Evolutionary conservation across 257 asterid species (phyloP), one percentile per base, ranked within the genome.

Genomic region (Capsicum chinense): DNA sequence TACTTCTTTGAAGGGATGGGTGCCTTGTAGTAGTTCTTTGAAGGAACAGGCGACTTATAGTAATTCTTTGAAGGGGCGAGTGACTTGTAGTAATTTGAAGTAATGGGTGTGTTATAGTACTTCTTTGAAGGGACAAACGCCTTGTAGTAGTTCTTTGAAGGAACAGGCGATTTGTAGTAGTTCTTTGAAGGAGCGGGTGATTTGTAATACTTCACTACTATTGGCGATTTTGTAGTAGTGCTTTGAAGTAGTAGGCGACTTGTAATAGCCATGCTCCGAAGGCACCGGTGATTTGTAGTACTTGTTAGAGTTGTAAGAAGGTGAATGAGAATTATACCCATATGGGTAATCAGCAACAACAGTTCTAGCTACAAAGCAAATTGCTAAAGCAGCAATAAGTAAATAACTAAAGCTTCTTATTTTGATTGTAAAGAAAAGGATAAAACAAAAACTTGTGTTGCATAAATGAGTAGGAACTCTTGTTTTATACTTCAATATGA

Each of bases 271-370:
- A 42, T 42, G 5, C 6, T 42, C 5, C 0, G 48, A 42, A 0
- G 48, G 48, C 4, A 42, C 10, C 11, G 70, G 70, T 26, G 44
- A 63, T 26, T 63, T 63, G 70, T 63, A 63, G 13, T 63, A 63
- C 8, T 63, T 63, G 42, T 63, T 63, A 63, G 70, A 63, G 70
- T 26, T 5, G 15, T 63, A 63, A 63, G 67, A 60, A 17, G 70
- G 39, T 26, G 70, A 21, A 1, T 16, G 44, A 63, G 70, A 63
- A 63, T 42, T 4, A 63, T 63, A 63, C 3, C 16, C 44, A 11
- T 63, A 63, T 21, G 70, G 26, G 70, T 63, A 63, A 63, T 63
- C 70, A 63, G 70, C 70, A 63, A 63, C 7, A 63, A 63, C 70
- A 63, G 70, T 63, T 16, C 15, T 60, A 33, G 66, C 66, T n/a